phyloP scores from a whole-genome alignment of 257 asterid species.

The Hygrophila difformis region DNA sequence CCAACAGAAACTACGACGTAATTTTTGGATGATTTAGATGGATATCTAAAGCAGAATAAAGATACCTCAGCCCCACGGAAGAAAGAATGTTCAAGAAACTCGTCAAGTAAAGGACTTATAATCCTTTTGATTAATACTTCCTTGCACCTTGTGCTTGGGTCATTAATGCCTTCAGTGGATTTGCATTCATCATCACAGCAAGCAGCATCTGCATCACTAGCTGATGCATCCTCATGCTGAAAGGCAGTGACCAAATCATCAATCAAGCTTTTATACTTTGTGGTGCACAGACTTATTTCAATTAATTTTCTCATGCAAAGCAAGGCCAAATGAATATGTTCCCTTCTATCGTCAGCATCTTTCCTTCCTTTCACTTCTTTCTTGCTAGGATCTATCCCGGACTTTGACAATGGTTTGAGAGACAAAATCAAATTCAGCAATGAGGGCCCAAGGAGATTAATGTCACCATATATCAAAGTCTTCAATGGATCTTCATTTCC shows the following conservation, averaged over 20 bases:
- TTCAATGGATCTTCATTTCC: conserved; percentile 58
- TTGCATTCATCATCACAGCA: conserved; percentile 25
- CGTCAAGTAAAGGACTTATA: conserved; percentile 42
- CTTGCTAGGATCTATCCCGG: conserved; percentile 30
- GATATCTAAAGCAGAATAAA: conserved; percentile 13
- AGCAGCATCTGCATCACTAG: conserved; percentile 16
- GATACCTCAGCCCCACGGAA: conserved; percentile 77
- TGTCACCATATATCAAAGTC: conserved; percentile 52
- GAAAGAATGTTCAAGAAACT: conserved; percentile 45
- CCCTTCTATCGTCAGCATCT: conserved; percentile 47
- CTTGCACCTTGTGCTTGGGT: conserved; percentile 39
- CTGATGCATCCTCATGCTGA: conserved; percentile 27
- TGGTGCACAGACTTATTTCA: conserved; percentile 34
- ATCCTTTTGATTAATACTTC: conserved; percentile 46
- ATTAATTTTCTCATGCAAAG: conserved; percentile 61
- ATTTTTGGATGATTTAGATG: no score
- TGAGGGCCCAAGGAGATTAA: conserved; percentile 64
- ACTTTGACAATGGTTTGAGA: conserved; percentile 32
- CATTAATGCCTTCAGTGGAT: conserved; percentile 37
- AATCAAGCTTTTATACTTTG: conserved; percentile 38
- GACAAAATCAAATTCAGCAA: conserved; percentile 48
- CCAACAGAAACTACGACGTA: conserved; percentile 1
- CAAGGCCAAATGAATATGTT: conserved; percentile 43
- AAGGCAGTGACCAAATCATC: conserved; percentile 45
- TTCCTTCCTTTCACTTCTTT: conserved; percentile 48